Evolutionary conservation across 192 early-diverging fungal genomes (phyloP), one percentile per base, ranked within the genome.

Genomic region (Allomyces macrogynus): DNA sequence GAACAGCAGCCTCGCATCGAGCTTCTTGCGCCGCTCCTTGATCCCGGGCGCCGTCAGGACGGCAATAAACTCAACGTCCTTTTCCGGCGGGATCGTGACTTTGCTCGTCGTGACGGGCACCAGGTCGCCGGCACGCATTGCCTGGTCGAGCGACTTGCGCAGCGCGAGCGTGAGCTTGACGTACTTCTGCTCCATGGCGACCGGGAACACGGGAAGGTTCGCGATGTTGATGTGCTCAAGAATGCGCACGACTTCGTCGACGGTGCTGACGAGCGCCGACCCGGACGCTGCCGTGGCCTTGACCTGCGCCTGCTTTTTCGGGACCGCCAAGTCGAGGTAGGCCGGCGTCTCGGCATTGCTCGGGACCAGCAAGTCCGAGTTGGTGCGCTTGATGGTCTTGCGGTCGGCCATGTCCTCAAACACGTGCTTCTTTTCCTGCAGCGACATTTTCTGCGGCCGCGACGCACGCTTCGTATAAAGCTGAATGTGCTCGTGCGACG

Each of bases 1-100:
- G 23, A 98, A 74, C 68, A 90, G 92, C 20, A 98, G 76, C 22
- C 86, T 84, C 40, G 83, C 88, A 74, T 93, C 90, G 65, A 78
- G 80, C 64, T 90, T 92, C 68, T 83, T 80, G 7, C 88, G 82
- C 57, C 84, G 80, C 23, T 79, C 80, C 74, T 89, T 84, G 62
- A 90, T 73, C 43, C 75, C 76, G 20, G 81, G 77, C 26, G 78
- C 78, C 0, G 83, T 89, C 26, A 86, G 84, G 9, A 97, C 75
- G 43, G 92, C 78, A 22, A 93, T 77, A 14, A 97, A 74, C 43
- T 84, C 77, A 25, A 85, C 69, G 62, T 84, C 78, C 1, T 75
- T 75, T 60, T 81, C 80, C 5, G 87, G 81, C 25, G 83, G 73
- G 16, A 94, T 78, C 43, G 83, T 78, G 0, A 81, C 27, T 8